Base-by-base conservation (phyloP, 768 basidiomycete genomes). In the Mycena filopes region DNA sequence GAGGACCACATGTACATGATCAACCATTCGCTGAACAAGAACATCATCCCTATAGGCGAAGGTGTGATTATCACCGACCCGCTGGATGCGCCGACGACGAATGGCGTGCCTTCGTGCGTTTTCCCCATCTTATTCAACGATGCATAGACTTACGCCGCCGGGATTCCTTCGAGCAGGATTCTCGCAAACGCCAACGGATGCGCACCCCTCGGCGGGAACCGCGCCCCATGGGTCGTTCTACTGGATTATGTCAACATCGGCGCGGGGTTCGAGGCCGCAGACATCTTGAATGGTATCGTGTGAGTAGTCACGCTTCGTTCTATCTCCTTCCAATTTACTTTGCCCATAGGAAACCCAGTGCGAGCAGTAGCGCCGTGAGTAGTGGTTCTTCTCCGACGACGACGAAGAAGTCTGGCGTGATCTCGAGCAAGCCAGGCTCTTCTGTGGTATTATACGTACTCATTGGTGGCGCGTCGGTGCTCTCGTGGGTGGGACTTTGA, bases 1-100 rank as follows among this genome's bases (percentile, higher is more conserved):
- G 73, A 73, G 28, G 86, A 87, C 57, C 87, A 89, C 69, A 83
- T 83, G 71, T 85, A 87, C 70, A 75, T 87, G 75, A 85, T 88
- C 73, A 89, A 88, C 71, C 87, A 89, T 66, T 84, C 81, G 13
- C 75, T 88, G 8, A 84, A 88, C 77, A 78, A 71, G 54, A 77
- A 87, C 56, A 73, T 82, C 36, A 51, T 81, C 25, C 78, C 76
- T 4, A 76, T 79, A 41, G 79, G 76, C 6, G 57, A 28, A 21
- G 79, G 81, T 2, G 74, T 83, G 21, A 74, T 83, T 40, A 71
- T 82, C 36, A 77, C 76, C 20, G 82, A 83, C 68, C 79, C 76
- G 8, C 20, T 72, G 0, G 77, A 80, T 47, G 79, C 80, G 9
- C 69, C 73, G 1, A 81, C 75, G 1, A 82, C 81, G 2, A 83